These are phyloP conservation scores for Blastobotrys capitulatus DNA, from an alignment of 1,139 yeast genomes.

Conservation along the genomic window DNA sequence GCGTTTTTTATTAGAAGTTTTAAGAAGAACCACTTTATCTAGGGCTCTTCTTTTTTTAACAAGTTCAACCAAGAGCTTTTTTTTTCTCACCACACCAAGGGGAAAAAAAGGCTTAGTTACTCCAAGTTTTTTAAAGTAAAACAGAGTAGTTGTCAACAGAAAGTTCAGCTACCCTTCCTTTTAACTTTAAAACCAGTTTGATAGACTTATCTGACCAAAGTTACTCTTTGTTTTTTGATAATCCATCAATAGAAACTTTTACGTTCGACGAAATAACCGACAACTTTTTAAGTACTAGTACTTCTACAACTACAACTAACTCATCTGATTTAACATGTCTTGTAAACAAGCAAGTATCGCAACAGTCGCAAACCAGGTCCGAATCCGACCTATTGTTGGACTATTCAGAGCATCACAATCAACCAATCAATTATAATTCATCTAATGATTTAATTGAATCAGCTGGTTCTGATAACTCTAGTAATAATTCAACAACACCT, in stretches of 20 bases:
- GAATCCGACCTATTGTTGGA: neutral
- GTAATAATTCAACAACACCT: neutral
- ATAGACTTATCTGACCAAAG: constrained; percentile 17
- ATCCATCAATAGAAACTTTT: constrained; percentile 1
- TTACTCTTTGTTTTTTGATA: constrained; percentile 16
- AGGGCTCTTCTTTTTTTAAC: neutral
- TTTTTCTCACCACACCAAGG: neutral
- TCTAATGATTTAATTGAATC: too few relatives aligned
- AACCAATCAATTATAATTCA: too few relatives aligned
- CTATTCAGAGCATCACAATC: too few relatives aligned
- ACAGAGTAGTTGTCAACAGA: constrained; percentile 7
- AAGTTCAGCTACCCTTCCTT: constrained; percentile 6
- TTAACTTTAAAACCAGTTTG: constrained; percentile 7
- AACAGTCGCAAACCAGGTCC: neutral
- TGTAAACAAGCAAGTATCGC: neutral
- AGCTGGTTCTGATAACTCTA: neutral
- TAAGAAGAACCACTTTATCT: neutral
- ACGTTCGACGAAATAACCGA: neutral
- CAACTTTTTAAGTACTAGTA: neutral
- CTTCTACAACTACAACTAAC: neutral
- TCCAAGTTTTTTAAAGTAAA: neutral
- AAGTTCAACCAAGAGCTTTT: neutral
- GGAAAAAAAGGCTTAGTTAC: neutral
- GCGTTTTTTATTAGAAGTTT: neutral
- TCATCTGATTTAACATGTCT: constrained; percentile 1